Conservation (phyloP, 371 early-diverging fungal genomes). For the Lichtheimia ornata region DNA sequence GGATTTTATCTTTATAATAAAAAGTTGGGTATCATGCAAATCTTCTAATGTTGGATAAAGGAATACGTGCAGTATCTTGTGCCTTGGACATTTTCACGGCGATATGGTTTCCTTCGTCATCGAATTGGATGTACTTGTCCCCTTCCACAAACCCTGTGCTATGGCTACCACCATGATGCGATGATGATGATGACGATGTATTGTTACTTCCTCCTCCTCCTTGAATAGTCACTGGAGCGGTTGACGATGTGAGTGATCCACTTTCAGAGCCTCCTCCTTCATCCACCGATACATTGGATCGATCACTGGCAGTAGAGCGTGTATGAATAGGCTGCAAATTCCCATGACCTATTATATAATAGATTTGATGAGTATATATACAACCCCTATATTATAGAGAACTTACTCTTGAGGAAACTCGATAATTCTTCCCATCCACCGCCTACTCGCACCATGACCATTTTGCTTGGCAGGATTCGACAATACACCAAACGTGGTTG, state of each 20-base stretch:
- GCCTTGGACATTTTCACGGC: conserved; percentile 36
- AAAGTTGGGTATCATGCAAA: no score
- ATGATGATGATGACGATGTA: not conserved
- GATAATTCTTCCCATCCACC: conserved; percentile 80
- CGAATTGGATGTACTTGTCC: conserved; percentile 29
- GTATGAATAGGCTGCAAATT: not conserved
- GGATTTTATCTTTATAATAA: no score
- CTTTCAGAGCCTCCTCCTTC: no score
- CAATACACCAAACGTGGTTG: conserved; percentile 58
- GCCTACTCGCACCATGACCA: conserved; percentile 81
- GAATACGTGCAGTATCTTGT: conserved; percentile 10
- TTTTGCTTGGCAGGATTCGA: conserved; percentile 63
- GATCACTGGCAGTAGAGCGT: conserved; percentile 5
- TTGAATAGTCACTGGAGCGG: no score
- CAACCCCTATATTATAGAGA: not conserved
- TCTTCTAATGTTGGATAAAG: no score
- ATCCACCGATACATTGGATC: conserved; percentile 2
- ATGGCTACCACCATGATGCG: not conserved
- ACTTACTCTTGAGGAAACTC: conserved; percentile 7
- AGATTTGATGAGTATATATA: not conserved
- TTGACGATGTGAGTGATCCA: no score
- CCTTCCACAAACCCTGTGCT: conserved; percentile 30
- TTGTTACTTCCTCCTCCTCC: no score
- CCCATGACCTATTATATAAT: not conserved
- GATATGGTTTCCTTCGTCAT: conserved; percentile 35